Base-by-base conservation (phyloP, 225 moss, liverwort and hornwort species). In the Sphagnum contortum region DNA sequence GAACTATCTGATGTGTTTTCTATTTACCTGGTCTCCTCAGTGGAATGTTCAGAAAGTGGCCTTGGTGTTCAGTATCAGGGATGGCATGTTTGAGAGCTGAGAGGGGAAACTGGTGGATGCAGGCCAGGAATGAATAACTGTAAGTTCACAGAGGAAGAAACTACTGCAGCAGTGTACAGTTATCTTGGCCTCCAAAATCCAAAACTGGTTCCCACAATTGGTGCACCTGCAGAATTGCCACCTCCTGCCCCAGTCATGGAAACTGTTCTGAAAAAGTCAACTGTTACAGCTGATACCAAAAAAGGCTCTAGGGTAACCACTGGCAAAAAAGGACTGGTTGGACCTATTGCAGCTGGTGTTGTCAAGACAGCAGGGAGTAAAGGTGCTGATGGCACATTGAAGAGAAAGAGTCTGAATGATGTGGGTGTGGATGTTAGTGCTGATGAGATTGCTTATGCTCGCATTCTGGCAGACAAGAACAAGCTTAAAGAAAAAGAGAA, bases 71-170 rank as follows among this genome's bases (percentile, higher is more conserved):
- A 29, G 29, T 29, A 29, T 29, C 29, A 29, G 29, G 29, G 29
- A 29, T 29, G 29, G 29, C 3, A 48, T 47, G 10, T 29, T 29
- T 69, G 49, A 60, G 44, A 11, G 50, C 14, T 45, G 74, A 45
- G 59, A 63, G 58, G 48, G 7, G 59, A 64, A 3, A 14, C 50
- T 55, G 70, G 14, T 66, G 12, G 46, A 29, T 68, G 65, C 87
- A 98, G 98, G 90, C 89, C 89, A 44, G 83, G 78, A 49, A 77
- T 91, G 77, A 93, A 98, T 63, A 78, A 79, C 75, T 98, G 98
- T 84, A 91, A 87, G 72, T 81, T 68, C 48, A 55, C 63, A 47
- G 93, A 98, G 71, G 89, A 81, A 48, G 80, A 77, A 47, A 98
- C 98, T 60, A 93, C 91, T 66, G 80, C 81, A 45, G 98, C 86